Conservation (phyloP, 192 early-diverging fungal species). For the Entomortierella chlamydospora region DNA sequence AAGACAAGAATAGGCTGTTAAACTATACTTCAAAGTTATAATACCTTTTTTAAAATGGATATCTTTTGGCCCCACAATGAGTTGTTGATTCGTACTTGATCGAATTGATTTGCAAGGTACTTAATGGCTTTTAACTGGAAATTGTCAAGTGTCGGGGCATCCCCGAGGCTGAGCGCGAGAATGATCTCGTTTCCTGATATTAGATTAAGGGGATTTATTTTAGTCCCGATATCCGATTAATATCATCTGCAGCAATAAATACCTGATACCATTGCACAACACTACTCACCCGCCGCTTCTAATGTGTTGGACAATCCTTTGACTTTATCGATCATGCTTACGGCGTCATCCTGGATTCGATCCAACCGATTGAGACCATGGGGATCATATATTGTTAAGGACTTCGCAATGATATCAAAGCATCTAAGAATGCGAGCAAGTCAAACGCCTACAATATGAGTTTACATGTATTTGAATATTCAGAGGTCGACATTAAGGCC, state of each 20-base stretch:
- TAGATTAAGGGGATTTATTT: background rate
- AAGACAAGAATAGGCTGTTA: background rate
- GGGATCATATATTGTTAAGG: conserved; percentile 11
- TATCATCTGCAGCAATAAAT: background rate
- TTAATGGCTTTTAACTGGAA: conserved; percentile 35
- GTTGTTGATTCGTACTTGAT: conserved; percentile 7
- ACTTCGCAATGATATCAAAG: conserved; percentile 32
- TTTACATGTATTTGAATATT: too few species aligned
- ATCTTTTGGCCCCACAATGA: conserved; percentile 9
- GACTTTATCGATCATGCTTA: conserved; percentile 13
- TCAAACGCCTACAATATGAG: too few species aligned
- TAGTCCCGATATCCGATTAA: background rate
- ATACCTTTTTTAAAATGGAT: conserved; percentile 27
- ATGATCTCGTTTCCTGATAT: conserved; percentile 54
- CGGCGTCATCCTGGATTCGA: conserved; percentile 8
- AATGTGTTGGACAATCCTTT: background rate
- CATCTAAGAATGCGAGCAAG: conserved; percentile 7
- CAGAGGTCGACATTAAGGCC: too few species aligned
- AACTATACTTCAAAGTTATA: background rate
- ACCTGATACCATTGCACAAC: background rate
- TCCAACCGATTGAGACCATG: conserved; percentile 4
- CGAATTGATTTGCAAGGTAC: conserved; percentile 42
- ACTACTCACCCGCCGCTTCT: conserved; percentile 9
- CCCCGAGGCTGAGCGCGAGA: conserved; percentile 36
- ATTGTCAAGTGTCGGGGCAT: conserved; percentile 21